Evolutionary conservation across 2,329 filamentous ascomycete genomes (phyloP), one percentile per base, ranked within the genome.

Genomic region (Drechmeria coniospora): DNA sequence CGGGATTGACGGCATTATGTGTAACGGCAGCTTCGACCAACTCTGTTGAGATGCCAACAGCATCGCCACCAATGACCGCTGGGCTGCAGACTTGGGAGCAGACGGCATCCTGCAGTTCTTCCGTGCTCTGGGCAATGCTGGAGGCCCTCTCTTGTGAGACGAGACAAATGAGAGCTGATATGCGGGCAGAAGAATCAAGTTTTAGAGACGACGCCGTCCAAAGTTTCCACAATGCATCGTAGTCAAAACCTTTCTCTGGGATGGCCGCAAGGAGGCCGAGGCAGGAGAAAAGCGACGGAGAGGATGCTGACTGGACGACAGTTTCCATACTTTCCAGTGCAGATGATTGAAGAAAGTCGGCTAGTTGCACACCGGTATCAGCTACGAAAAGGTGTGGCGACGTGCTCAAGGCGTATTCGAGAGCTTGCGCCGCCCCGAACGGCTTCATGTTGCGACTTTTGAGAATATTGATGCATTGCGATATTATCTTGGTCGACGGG

Each of bases 241-340:
- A 65, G 0, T n/a, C n/a, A n/a, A n/a, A n/a, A n/a, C n/a, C 47
- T 42, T 0, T 41, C 38, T 1, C 54, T 21, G 50, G 49, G 11
- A 58, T 54, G 17, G 56, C 46, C 2, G 65, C 62, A 22, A 74
- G 56, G 1, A 65, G 49, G 26, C 74, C 65, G 0, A 92, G 56
- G 8, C 74, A 69, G 1, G 74, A 67, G 6, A 84, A 56, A 0
- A 93, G 49, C 27, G 75, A 65, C 2, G 65, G 51, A 0, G 71
- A 68, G 1, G 82, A 86, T 0, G 79, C 69, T 0, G 81, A 84
- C 2, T 65, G 51, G 3, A 86, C 52, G 11, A 90, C 54, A 2
- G 57, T 52, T 0, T 66, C 56, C 10, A 78, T 56, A 34, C 74
- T 57, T 1, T 68, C 54, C 13, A 59, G 49, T 4, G 78, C 51